Base-by-base conservation (phyloP, 345 rosid species). In the Barbarea vulgaris region DNA sequence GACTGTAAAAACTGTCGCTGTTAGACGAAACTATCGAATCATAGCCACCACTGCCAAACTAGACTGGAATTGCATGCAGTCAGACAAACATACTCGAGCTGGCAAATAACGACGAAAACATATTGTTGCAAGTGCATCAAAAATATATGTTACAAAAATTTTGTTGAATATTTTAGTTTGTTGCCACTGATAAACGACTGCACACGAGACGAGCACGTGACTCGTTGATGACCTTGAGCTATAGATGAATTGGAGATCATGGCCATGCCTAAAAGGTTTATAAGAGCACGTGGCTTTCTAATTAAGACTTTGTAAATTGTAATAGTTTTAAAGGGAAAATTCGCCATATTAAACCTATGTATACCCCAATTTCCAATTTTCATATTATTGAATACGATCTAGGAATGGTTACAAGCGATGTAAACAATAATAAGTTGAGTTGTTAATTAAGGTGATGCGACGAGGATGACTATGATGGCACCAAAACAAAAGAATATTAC, bases 381-480 rank as follows among this genome's bases (percentile, higher is more conserved):
- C 18, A 14, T 48, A 47, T 33, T n/a, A 24, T 34, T 48, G 67
- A 37, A 48, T 39, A 24, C 59, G 25, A 71, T 27, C 59, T 28
- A 69, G 9, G 42, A 67, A 66, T 13, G 11, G 46, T 57, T 28
- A 39, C 21, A 61, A 39, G 5, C 34, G 18, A 59, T 59, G 37
- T 27, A 57, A 24, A 19, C 9, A 36, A 7, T 36, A 22, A 51
- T 44, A 17, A 24, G 36, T 67, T 47, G 50, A 46, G 25, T 68
- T 37, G 62, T 68, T 46, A 59, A 3, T 42, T 53, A 69, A 17
- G 42, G 11, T 59, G 52, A 53, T 62, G 70, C 66, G 65, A 62
- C 64, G 34, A 69, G 46, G 33, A 69, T 69, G 44, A 67, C 64
- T 53, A 52, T 41, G 69, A 39, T 53, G 25, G 55, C 70, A 61